These are phyloP conservation scores for Spathaspora sp. DNA, from an alignment of 805 yeast species.

Conservation along the genomic window DNA sequence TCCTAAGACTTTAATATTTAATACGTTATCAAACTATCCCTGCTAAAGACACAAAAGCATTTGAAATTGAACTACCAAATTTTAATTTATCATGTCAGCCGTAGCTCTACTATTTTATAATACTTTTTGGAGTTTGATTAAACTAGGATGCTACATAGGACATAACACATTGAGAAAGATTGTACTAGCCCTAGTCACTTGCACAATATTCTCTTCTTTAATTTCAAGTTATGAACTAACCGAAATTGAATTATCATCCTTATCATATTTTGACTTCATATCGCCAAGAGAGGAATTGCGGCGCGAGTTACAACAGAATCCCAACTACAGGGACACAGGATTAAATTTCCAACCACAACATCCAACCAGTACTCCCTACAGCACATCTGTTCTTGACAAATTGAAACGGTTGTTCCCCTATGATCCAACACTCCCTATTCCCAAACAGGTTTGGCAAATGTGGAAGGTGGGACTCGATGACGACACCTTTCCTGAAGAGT, in stretches of 20 bases:
- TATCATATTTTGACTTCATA: neutral
- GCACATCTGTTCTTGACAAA: constrained; percentile 65
- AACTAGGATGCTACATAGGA: too few relatives aligned
- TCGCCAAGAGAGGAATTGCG: constrained; percentile 18
- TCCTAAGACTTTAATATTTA: too few relatives aligned
- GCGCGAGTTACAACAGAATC: constrained; percentile 21
- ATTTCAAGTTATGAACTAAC: neutral
- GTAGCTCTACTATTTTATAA: too few relatives aligned
- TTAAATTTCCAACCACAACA: constrained; percentile 32
- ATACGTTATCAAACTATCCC: too few relatives aligned
- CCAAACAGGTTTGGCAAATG: constrained; percentile 79
- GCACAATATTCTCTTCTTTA: neutral
- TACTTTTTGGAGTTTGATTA: too few relatives aligned
- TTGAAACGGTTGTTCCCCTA: constrained; percentile 64
- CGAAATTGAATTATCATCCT: neutral
- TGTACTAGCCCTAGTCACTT: neutral
- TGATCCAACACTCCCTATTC: constrained; percentile 60
- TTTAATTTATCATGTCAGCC: too few relatives aligned
- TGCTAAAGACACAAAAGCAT: too few relatives aligned
- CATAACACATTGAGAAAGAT: neutral
- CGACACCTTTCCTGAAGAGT: constrained; percentile 53
- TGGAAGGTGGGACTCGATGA: constrained; percentile 71
- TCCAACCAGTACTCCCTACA: constrained; percentile 50
- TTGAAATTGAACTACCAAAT: too few relatives aligned
- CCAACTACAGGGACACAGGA: constrained; percentile 31